These are phyloP conservation scores for Flaveria robusta DNA, from an alignment of 129 eudicot genomes.

Conservation along the genomic window DNA sequence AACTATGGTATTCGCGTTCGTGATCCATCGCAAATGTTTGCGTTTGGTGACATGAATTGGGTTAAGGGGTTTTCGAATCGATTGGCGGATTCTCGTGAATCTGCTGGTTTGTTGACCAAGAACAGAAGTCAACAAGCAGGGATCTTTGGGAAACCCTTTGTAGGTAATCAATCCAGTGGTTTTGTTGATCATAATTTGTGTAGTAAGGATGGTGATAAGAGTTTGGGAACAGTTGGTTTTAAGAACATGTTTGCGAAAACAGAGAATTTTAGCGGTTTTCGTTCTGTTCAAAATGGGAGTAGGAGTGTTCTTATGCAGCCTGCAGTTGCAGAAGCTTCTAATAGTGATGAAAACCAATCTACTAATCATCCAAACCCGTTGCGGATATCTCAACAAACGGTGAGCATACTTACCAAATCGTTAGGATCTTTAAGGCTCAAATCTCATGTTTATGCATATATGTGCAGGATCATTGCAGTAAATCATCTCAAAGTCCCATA, in stretches of 20 bases:
- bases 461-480: slow-evolving; percentile 7
- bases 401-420: slow-evolving; percentile 16
- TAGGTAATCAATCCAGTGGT: neutral
- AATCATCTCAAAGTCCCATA: slow-evolving; percentile 12
- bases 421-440: neutral
- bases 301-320: slow-evolving; percentile 75
- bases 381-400: slow-evolving; percentile 31
- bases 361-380: slow-evolving; percentile 33
- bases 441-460: slow-evolving; percentile 4
- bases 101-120: slow-evolving; percentile 38
- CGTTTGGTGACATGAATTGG: slow-evolving; percentile 39
- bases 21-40: slow-evolving; percentile 56
- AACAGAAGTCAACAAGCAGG: slow-evolving; percentile 20
- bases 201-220: slow-evolving; percentile 41
- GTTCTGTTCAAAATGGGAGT: slow-evolving; percentile 60
- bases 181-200: slow-evolving; percentile 6
- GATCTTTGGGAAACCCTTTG: slow-evolving; percentile 1
- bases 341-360: slow-evolving; percentile 38
- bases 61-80: slow-evolving; percentile 42
- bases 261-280: slow-evolving; percentile 34
- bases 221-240: slow-evolving; percentile 44
- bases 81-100: slow-evolving; percentile 39
- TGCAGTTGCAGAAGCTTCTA: slow-evolving; percentile 67
- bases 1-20: slow-evolving; percentile 47
- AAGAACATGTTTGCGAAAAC: slow-evolving; percentile 29